These are phyloP conservation scores for Saccharomyces hybrid DNA, from an alignment of 1,139 yeast genomes.

Conservation along the genomic window DNA sequence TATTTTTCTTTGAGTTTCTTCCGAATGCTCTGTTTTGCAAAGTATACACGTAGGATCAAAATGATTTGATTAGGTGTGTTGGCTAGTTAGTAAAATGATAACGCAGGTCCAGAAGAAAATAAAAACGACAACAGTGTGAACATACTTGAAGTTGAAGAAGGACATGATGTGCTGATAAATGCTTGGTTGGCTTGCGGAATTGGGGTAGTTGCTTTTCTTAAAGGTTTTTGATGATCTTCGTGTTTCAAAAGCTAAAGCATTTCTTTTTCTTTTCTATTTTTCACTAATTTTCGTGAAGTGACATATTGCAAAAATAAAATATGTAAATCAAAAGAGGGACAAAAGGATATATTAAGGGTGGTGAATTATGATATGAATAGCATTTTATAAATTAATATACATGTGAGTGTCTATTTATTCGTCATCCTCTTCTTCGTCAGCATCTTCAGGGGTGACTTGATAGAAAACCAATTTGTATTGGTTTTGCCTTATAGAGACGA, in stretches of 20 bases:
- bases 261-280: background rate
- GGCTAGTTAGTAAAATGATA: background rate
- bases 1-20: conserved; percentile 36
- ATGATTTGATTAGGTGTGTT: background rate
- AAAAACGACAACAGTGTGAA: background rate
- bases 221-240: background rate
- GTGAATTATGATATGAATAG: background rate
- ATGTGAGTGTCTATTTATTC: background rate
- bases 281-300: background rate
- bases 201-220: background rate
- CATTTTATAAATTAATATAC: background rate
- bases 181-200: background rate
- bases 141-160: conserved; percentile 25
- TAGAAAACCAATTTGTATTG: conserved; percentile 96
- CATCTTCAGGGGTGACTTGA: conserved; percentile 95
- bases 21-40: conserved; percentile 32
- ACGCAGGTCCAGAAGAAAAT: background rate
- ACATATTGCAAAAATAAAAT: background rate
- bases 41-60: conserved; percentile 1
- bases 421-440: conserved; percentile 45
- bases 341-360: background rate
- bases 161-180: conserved; percentile 12
- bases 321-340: background rate
- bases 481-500: conserved; percentile 88
- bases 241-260: background rate